Evolutionary conservation across 192 early-diverging fungal species (phyloP), one percentile per base, ranked within the genome.

Genomic region (Gaertneriomyces sp.): DNA sequence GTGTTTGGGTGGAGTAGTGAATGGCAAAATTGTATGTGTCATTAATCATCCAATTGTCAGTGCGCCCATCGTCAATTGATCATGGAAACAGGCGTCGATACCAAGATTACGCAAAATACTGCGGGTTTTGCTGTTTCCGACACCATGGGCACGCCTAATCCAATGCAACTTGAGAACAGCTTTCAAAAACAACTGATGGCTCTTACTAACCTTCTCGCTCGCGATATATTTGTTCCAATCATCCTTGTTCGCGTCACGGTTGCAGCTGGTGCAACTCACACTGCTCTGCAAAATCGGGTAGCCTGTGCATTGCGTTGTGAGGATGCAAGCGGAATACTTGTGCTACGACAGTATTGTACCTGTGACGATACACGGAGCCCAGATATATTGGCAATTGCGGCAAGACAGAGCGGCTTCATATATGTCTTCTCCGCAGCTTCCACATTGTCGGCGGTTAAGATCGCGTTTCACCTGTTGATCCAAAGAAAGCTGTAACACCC

Each of bases 181-280:
- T 9, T 46, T 4, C 20, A 8, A 42, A 60, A 11, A 38, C 19
- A 42, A 5, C 25, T n/a, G 60, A 58, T 38, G 41, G 58, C 60
- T 25, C 10, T 53, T 10, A 46, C 74, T 44, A 61, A 75, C 70
- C 58, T 76, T 62, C 61, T 86, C 85, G 46, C 69, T 63, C 79
- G 84, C 78, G 9, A 86, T 74, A 61, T 81, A 87, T 68, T 78
- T 81, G 58, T 87, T 87, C 85, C 85, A 87, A 57, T 87, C 85
- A 16, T 85, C 84, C 62, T 81, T 87, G 74, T 85, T 85, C 39
- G 85, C 85, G 5, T 52, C 61, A 16, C 72, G 75, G 17, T 44
- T 72, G 70, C 85, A 87, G 3, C 33, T 65, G 54, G 47, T 66
- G 59, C 85, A 87, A 53, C 75, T 74, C 11, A 79, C 78, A 47